Evolutionary conservation across 345 rosid species (phyloP), one percentile per base, ranked within the genome.

Genomic region (Populus simonii): DNA sequence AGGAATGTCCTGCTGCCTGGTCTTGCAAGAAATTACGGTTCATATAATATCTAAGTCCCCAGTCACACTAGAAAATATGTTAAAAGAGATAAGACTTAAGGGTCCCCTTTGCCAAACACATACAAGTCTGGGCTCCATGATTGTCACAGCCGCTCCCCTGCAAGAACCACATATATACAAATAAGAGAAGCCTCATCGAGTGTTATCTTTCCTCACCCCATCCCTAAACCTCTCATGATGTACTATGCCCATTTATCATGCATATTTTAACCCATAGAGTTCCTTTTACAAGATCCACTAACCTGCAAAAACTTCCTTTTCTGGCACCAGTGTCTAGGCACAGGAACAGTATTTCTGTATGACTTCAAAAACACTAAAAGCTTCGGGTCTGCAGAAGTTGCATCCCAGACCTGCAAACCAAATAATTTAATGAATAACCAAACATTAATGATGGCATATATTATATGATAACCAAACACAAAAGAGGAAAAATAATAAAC

Each of bases 281-380:
- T 79, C 51, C 63, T 70, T 77, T 80, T 39, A 27, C 8, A 38
- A 38, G 55, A 8, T 55, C 51, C 35, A 88, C 95, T 84, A 87
- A 96, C 99, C 99, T 94, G 99, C 89, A 96, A 85, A 85, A 90
- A 96, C 84, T 96, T 96, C 81, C 99, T 89, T 82, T 96, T 96
- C 88, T 96, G 99, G 78, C 92, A 92, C 99, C 99, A 96, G 78
- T 96, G 99, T 80, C 99, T 93, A 23, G 99, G 99, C 51, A 96
- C 99, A 39, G 98, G 98, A 77, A 96, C 99, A 71, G 96, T 89
- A 77, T 96, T 96, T 86, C 97, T 85, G 80, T 94, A 96, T 6
- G 99, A 89, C 83, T 96, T 96, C 86, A 96, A 75, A 86, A 79
- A 96, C 68, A 96, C 99, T 80, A 96, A 88, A 89, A 96, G 78